Conservation (phyloP, 768 basidiomycete genomes). For the Termitomyces sp. region DNA sequence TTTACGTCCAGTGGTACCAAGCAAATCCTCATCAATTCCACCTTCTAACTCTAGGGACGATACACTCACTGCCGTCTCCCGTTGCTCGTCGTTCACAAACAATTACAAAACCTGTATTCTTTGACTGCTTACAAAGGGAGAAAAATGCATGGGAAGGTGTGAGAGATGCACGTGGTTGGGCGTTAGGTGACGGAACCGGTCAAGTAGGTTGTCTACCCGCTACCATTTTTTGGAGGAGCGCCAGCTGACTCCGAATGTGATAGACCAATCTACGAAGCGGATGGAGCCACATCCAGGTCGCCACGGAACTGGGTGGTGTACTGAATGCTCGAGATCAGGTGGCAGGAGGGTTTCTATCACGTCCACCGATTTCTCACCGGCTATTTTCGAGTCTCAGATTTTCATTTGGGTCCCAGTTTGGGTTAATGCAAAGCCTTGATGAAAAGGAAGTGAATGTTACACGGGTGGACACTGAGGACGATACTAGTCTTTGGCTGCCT, state of each 20-base stretch:
- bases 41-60: slow-evolving; percentile 68
- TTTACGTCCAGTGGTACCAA: slow-evolving; percentile 46
- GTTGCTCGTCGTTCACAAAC: slow-evolving; percentile 77
- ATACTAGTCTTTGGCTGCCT: slow-evolving; percentile 23
- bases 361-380: slow-evolving; percentile 30
- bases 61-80: slow-evolving; percentile 86
- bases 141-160: slow-evolving; percentile 58
- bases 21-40: slow-evolving; percentile 86
- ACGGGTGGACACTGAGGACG: slow-evolving; percentile 15
- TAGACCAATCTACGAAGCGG: slow-evolving; percentile 24
- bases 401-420: slow-evolving; percentile 25
- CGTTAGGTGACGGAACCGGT: slow-evolving; percentile 27
- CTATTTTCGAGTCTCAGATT: slow-evolving; percentile 52
- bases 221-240: no score
- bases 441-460: slow-evolving; percentile 25
- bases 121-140: slow-evolving; percentile 52
- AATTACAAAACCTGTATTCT: slow-evolving; percentile 83
- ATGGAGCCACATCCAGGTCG: slow-evolving; percentile 49
- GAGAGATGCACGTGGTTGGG: slow-evolving; percentile 53
- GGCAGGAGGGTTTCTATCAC: slow-evolving; percentile 8
- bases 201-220: not conserved
- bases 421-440: slow-evolving; percentile 24
- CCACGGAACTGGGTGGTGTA: slow-evolving; percentile 53
- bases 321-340: slow-evolving; percentile 41
- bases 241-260: slow-evolving; percentile 13